These are phyloP conservation scores for Coelastrella sp. DNA, from an alignment of 139 green algal species.

Conservation along the genomic window DNA sequence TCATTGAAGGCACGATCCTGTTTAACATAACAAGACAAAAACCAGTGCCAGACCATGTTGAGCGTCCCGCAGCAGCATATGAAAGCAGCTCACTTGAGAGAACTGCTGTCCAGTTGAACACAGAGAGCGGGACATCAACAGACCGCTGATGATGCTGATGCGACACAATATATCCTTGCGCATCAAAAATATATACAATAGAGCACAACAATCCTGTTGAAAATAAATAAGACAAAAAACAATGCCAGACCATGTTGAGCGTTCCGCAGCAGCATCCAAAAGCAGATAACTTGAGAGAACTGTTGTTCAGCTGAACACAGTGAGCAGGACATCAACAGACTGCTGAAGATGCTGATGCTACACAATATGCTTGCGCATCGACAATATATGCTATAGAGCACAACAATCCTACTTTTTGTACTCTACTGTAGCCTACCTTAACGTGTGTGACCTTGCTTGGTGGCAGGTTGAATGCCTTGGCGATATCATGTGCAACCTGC, in stretches of 20 bases:
- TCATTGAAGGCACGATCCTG: slow-evolving; percentile 93
- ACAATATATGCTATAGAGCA: neutral
- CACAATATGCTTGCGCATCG: too few relatives aligned
- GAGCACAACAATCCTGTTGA: slow-evolving; percentile 75
- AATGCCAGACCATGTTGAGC: neutral
- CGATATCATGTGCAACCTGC: slow-evolving; percentile 68
- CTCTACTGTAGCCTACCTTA: too few relatives aligned
- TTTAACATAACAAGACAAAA: slow-evolving; percentile 17
- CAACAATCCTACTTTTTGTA: too few relatives aligned
- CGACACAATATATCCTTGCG: too few relatives aligned
- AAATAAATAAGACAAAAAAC: neutral
- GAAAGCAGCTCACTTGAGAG: too few relatives aligned
- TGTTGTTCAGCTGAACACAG: too few relatives aligned
- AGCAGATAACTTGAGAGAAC: too few relatives aligned
- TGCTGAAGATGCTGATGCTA: too few relatives aligned
- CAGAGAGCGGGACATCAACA: too few relatives aligned
- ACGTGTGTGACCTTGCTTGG: slow-evolving; percentile 67
- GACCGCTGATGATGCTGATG: too few relatives aligned
- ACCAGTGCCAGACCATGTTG: neutral
- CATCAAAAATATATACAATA: neutral
- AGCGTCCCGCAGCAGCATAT: neutral
- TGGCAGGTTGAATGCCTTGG: slow-evolving; percentile 66
- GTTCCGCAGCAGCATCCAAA: neutral
- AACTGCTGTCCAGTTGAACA: too few relatives aligned
- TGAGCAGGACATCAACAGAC: too few relatives aligned